Evolutionary conservation across 1,284 basidiomycete genomes (phyloP).

Genomic region (Heterobasidion occidentale): DNA sequence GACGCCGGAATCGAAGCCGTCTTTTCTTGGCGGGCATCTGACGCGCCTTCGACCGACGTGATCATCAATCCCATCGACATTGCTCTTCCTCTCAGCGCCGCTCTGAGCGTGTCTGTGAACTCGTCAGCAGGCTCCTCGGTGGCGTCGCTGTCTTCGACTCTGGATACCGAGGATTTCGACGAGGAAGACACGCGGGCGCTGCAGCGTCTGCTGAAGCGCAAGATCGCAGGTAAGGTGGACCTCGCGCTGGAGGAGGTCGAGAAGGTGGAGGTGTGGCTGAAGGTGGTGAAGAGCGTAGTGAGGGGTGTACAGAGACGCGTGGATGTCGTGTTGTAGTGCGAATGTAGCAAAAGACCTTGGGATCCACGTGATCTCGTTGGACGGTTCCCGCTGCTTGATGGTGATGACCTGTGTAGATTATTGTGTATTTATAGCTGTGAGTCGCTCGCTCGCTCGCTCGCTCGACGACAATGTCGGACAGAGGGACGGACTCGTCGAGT

Average conservation of each 20-base stretch:
- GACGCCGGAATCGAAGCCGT: conserved; percentile 2
- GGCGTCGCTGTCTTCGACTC: conserved; percentile 16
- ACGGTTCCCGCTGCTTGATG: neutral
- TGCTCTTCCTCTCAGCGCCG: neutral
- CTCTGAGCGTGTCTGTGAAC: neutral
- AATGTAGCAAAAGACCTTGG: conserved; percentile 1
- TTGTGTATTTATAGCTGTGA: conserved; percentile 5
- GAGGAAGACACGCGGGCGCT: conserved; percentile 53
- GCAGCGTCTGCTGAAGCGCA: conserved; percentile 51
- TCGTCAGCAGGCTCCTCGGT: neutral
- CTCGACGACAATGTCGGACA: neutral
- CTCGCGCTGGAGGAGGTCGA: conserved; percentile 61
- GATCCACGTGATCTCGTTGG: neutral
- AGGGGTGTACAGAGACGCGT: conserved; percentile 41
- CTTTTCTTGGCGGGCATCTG: neutral
- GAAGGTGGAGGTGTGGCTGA: conserved; percentile 47
- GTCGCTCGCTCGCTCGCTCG: neutral
- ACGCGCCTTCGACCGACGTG: neutral
- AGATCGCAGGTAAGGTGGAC: conserved; percentile 48
- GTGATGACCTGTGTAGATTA: neutral
- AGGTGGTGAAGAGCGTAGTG: conserved; percentile 54
- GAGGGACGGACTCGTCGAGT: neutral
- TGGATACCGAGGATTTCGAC: conserved; percentile 30
- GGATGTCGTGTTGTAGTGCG: conserved; percentile 1
- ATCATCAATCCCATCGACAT: neutral